These are phyloP conservation scores for Chlorophyllum brunneum DNA, from an alignment of 768 basidiomycete genomes.

Conservation along the genomic window DNA sequence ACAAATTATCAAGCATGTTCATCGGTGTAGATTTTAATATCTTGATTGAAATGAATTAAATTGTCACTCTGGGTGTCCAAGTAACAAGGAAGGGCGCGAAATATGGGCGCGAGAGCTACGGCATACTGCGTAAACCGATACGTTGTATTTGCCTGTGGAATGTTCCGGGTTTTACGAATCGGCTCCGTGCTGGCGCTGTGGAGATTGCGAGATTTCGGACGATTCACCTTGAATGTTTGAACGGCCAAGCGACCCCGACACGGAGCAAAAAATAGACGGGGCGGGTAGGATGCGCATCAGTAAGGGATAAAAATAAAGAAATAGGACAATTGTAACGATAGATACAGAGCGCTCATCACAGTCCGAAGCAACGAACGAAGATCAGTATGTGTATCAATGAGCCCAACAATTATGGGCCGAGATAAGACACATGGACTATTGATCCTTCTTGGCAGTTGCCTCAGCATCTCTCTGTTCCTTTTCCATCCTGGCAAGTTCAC, in stretches of 20 bases:
- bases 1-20: no score
- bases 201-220: conserved; percentile 12
- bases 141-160: no score
- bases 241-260: conserved; percentile 1
- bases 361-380: not conserved
- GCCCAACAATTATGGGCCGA: not conserved
- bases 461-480: conserved; percentile 23
- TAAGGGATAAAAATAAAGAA: not conserved
- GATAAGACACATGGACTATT: conserved; percentile 21
- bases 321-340: not conserved
- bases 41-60: no score
- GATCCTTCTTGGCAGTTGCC: conserved; percentile 35
- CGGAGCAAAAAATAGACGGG: conserved; percentile 5
- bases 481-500: conserved; percentile 28
- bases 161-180: not conserved
- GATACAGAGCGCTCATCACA: not conserved
- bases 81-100: not conserved
- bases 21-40: no score
- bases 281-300: not conserved
- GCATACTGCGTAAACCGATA: no score
- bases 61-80: no score
- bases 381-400: not conserved
- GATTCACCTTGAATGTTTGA: not conserved
- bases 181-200: not conserved
- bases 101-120: not conserved